Evolutionary conservation across 345 rosid species (phyloP), one percentile per base, ranked within the genome.

Genomic region (Lepidium didymum): DNA sequence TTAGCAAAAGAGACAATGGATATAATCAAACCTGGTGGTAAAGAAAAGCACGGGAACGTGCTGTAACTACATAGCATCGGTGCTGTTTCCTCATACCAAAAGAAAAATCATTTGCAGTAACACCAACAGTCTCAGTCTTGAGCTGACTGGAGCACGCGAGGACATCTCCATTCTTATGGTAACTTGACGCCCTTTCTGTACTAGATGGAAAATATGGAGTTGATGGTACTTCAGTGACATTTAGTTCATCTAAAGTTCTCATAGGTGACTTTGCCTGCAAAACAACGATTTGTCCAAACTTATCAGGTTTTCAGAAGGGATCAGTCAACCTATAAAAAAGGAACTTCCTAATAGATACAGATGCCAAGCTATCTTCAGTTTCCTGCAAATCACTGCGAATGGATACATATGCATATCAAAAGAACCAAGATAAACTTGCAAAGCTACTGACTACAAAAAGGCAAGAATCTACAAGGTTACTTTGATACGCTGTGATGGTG

Each of bases 221-320:
- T 36, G 89, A 67, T 65, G 78, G 79, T 71, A 81, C 87, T 78
- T 88, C 96, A 34, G 73, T 72, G 67, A 90, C 90, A 69, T 63
- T 72, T 49, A 93, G 81, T 69, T 93, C 96, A 41, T 86, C 96
- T 57, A 93, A 78, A 51, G 86, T 83, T 82, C 87, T 83, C 77
- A 85, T 50, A 21, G 98, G 96, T 36, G 98, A 92, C 45, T 77
- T 84, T 62, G 96, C 96, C 97, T 92, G 73, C 29, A 81, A 38
- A 67, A 56, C 21, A 63, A 62, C 40, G 13, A 56, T 29, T 64
- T 36, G 4, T 29, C 64, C 38, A 21, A 60, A 16, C 10, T 12
- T 34, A 43, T 52, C 46, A 52, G 59, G 45, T 34, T 33, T 51
- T 6, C 7, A 10, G 4, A 47, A 41, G 21, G 31, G 42, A 64